A percentile compares a stretch with the other conserved stretches of the same genome.
Conservation (phyloP, 495 filamentous ascomycete genomes). For the Cudoniella acicularis region DNA sequence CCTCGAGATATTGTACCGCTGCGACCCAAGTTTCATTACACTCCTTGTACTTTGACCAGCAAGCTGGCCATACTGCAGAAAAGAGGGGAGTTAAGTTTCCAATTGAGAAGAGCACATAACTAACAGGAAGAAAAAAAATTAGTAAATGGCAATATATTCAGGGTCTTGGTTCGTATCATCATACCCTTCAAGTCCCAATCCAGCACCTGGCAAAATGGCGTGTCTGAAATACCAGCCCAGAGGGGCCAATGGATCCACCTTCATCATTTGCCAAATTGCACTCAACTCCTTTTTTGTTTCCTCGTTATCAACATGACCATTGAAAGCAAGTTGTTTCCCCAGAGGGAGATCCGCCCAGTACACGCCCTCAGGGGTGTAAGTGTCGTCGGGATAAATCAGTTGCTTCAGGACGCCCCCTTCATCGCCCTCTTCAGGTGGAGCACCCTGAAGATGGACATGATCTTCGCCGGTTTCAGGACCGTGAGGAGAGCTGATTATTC, state of each 20-base stretch:
- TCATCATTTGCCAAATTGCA: slow-evolving; percentile 68
- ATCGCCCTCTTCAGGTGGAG: background rate
- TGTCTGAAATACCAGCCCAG: slow-evolving; percentile 78
- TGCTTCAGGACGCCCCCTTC: background rate
- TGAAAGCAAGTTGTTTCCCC: slow-evolving; percentile 63
- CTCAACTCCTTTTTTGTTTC: slow-evolving; percentile 64
- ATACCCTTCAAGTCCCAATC: slow-evolving; percentile 79
- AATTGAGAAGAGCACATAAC: slow-evolving; percentile 90
- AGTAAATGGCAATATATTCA: background rate
- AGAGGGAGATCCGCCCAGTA: slow-evolving; percentile 88
- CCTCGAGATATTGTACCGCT: slow-evolving; percentile 79
- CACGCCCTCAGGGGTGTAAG: slow-evolving; percentile 69
- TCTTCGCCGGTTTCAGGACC: slow-evolving; percentile 27
- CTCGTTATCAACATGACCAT: slow-evolving; percentile 59
- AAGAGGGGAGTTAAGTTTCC: slow-evolving; percentile 82
- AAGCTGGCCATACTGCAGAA: slow-evolving; percentile 59
- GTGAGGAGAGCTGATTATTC: slow-evolving; percentile 19
- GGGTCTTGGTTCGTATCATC: background rate
- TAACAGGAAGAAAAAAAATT: background rate
- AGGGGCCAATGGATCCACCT: slow-evolving; percentile 74
- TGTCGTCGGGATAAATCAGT: slow-evolving; percentile 64
- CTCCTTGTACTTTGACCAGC: slow-evolving; percentile 60
- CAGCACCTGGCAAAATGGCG: slow-evolving; percentile 83
- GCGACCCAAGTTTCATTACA: slow-evolving; percentile 74
- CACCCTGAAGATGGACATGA: background rate